Evolutionary conservation across 1,284 basidiomycete genomes (phyloP), one percentile per base, ranked within the genome.

Genomic region (Cryptococcus wingfieldii): DNA sequence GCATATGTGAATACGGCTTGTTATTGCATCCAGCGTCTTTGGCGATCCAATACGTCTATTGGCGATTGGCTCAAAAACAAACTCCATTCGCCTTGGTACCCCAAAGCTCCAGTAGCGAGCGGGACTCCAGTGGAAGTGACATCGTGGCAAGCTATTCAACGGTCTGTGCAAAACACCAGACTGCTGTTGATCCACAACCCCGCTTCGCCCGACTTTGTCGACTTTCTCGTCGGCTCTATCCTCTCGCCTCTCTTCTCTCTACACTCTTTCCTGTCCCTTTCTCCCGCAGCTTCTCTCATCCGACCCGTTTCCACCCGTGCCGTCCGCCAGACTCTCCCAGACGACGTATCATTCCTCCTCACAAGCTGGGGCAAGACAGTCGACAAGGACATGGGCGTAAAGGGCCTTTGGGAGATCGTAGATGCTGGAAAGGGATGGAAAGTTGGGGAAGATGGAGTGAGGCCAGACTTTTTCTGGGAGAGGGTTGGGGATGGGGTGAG

Each of bases 341-440:
- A 86, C 59, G 80, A 81, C 9, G 75, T 87, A 3, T 78, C 75
- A 23, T 83, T 83, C 8, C 69, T 90, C 19, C 74, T 92, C 31
- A 70, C 79, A 1, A 86, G 85, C 0, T 92, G 89, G 90, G 88
- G 84, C 1, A 83, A 86, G 60, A 80, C 88, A 3, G 80, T 85
- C 0, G 78, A 78, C 25, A 65, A 73, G 13, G 65, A 76, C 5
- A 83, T 86, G 53, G 87, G 82, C 1, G 68, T 83, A 18, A 74
- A 78, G n/a, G 79, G 80, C 0, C 64, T 91, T 2, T 86, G 84
- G 85, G 73, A 73, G 4, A 78, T 90, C 28, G 67, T 88, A 23
- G 74, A 78, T 43, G 81, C 80, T 7, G 80, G 84, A 54, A 80
- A 80, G 19, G 79, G 69, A 0, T 71, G 76, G 75, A 60, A 23